Percentiles rank a stretch among this genome's conserved stretches.
Conservation (phyloP, 331 rosid genomes). For the Pyracantha coccinea region DNA sequence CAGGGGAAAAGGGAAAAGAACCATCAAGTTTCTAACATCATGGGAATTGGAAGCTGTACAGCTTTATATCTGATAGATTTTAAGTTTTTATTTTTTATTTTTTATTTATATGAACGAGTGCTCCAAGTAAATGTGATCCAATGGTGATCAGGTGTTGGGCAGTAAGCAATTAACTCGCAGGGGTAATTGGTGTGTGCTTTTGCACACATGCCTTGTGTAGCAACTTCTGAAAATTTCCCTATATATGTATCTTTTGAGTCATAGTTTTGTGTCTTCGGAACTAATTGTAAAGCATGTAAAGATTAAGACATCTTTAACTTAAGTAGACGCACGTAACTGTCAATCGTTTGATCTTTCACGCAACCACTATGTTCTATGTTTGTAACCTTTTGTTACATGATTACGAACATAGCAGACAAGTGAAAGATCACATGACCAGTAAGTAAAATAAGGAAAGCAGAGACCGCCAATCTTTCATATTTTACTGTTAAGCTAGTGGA, state of each 20-base stretch:
- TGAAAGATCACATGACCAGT: background rate
- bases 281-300: conserved; percentile 5
- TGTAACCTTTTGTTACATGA: background rate
- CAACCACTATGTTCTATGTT: too few species aligned
- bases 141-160: conserved; percentile 3
- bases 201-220: background rate
- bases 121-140: background rate
- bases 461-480: background rate
- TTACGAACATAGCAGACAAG: background rate
- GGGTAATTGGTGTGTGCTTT: background rate
- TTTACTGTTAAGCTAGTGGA: background rate
- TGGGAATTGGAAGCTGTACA: conserved; percentile 37
- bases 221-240: background rate
- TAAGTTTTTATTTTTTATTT: too few species aligned
- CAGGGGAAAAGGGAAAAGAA: conserved; percentile 4
- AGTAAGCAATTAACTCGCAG: background rate
- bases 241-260: background rate
- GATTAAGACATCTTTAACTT: background rate
- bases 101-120: background rate
- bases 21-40: conserved; percentile 20
- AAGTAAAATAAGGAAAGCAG: too few species aligned
- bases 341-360: too few species aligned
- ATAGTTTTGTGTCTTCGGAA: conserved; percentile 1
- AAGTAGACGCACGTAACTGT: too few species aligned
- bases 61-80: conserved; percentile 20